Conservation (phyloP, 2,329 filamentous ascomycete species). For the Westerdykella ornata region DNA sequence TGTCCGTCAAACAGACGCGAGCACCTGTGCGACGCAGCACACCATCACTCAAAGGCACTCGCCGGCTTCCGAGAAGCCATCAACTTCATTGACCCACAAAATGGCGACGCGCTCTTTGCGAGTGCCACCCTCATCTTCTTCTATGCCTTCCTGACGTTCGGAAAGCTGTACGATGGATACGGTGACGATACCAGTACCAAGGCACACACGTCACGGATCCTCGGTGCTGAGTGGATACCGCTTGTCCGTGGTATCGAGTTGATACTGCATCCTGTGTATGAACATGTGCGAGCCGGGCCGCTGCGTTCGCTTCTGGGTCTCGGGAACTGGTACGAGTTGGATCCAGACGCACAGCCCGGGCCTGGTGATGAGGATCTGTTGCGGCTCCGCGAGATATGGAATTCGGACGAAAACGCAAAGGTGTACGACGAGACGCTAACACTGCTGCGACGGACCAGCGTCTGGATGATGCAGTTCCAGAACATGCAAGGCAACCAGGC, state of each 20-base stretch:
- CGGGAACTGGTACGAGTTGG: constrained; percentile 10
- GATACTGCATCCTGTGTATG: constrained; percentile 7
- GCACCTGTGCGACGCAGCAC: constrained; percentile 5
- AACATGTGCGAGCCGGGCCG: constrained; percentile 10
- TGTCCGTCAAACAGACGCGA: constrained; percentile 3
- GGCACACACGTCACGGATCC: constrained; percentile 8
- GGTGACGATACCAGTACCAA: background rate
- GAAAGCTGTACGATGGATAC: constrained; percentile 9
- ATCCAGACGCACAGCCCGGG: constrained; percentile 3
- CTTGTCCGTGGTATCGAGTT: constrained; percentile 11
- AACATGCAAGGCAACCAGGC: background rate
- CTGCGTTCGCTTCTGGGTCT: constrained; percentile 9
- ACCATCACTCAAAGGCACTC: constrained; percentile 10
- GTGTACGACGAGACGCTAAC: constrained; percentile 9
- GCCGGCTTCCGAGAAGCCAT: constrained; percentile 10
- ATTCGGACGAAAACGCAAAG: constrained; percentile 1
- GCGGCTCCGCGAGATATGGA: constrained; percentile 9
- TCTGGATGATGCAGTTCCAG: constrained; percentile 11
- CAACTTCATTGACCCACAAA: constrained; percentile 1
- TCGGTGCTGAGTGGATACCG: constrained; percentile 19
- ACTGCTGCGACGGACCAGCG: constrained; percentile 8
- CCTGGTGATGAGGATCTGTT: constrained; percentile 8
- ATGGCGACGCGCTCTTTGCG: constrained; percentile 13
- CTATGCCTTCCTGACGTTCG: constrained; percentile 16
- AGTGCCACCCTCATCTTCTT: constrained; percentile 11